Conservation (phyloP, 75 land plant species). For the Selaginella moellendorffii region DNA sequence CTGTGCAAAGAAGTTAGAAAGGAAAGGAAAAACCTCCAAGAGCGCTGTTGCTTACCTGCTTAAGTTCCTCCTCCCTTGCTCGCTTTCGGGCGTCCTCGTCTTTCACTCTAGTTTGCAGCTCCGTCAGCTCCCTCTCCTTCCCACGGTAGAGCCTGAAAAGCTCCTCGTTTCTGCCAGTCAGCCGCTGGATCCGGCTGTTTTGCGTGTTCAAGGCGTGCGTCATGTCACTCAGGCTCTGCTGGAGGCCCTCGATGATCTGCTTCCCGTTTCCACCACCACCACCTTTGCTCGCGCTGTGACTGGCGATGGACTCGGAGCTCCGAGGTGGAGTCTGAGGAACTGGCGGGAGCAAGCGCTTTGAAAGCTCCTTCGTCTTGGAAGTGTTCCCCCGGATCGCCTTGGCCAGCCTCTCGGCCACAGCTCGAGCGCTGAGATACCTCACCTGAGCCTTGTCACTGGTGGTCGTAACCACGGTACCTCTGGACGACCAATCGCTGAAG, state of each 20-base stretch:
- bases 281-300: background rate
- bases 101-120: slow-evolving; percentile 9
- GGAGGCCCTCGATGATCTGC: slow-evolving; percentile 16
- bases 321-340: background rate
- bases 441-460: background rate
- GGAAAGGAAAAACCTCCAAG: no score
- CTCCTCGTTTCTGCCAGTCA: slow-evolving; percentile 20
- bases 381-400: slow-evolving; percentile 5
- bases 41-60: slow-evolving; percentile 12
- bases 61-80: slow-evolving; percentile 10
- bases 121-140: slow-evolving; percentile 6
- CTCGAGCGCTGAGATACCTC: slow-evolving; percentile 4
- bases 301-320: background rate
- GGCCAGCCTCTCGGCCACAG: slow-evolving; percentile 7
- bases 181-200: slow-evolving; percentile 19
- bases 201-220: slow-evolving; percentile 19
- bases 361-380: background rate
- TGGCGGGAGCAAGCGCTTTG: no score
- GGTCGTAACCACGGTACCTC: background rate
- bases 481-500: background rate
- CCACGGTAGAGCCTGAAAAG: slow-evolving; percentile 4
- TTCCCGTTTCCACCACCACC: background rate
- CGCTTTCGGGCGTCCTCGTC: slow-evolving; percentile 10
- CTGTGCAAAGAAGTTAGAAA: background rate
- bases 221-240: slow-evolving; percentile 21